Percentiles rank a stretch among this genome's conserved stretches.
phyloP scores from a whole-genome alignment of 2,329 filamentous ascomycete species.

The Colletotrichum abscissum region DNA sequence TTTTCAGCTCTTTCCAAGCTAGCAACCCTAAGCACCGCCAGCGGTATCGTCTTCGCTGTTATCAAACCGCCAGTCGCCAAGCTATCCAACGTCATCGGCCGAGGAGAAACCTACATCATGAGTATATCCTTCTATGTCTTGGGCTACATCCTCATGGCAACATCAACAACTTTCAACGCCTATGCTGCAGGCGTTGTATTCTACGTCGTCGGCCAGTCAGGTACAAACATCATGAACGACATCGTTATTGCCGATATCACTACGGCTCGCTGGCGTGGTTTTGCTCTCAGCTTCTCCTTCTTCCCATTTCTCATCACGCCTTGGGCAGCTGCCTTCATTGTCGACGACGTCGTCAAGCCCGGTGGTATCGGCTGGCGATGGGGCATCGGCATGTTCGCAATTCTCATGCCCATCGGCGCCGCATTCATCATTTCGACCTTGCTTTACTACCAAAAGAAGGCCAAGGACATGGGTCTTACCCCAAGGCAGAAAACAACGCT shows the following conservation, averaged over 20 bases:
- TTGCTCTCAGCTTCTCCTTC: conserved; percentile 45
- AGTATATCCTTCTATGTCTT: conserved; percentile 15
- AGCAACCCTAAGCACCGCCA: conserved; percentile 14
- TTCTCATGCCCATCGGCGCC: conserved; percentile 61
- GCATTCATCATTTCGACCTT: conserved; percentile 38
- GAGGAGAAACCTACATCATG: conserved; percentile 26
- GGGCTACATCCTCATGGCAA: conserved; percentile 23
- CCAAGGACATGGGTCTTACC: conserved; percentile 36
- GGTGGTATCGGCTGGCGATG: conserved; percentile 42
- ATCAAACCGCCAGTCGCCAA: conserved; percentile 24
- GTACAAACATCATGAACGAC: conserved; percentile 26
- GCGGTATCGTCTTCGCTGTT: conserved; percentile 14
- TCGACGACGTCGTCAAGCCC: conserved; percentile 39
- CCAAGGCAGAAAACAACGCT: conserved; percentile 29
- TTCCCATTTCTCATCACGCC: conserved; percentile 50
- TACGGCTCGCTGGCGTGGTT: conserved; percentile 25
- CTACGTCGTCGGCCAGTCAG: conserved; percentile 19
- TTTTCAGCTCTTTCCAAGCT: conserved; percentile 22
- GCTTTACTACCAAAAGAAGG: conserved; percentile 38
- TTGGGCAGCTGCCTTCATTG: conserved; percentile 42
- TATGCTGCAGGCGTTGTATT: conserved; percentile 22
- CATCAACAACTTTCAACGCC: conserved; percentile 3
- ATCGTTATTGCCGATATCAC: conserved; percentile 30
- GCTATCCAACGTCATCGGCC: conserved; percentile 20
- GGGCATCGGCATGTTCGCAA: conserved; percentile 66